A percentile compares a stretch with the other conserved stretches of the same genome.
phyloP scores from a whole-genome alignment of 768 basidiomycete species.

The Collybia sordida region DNA sequence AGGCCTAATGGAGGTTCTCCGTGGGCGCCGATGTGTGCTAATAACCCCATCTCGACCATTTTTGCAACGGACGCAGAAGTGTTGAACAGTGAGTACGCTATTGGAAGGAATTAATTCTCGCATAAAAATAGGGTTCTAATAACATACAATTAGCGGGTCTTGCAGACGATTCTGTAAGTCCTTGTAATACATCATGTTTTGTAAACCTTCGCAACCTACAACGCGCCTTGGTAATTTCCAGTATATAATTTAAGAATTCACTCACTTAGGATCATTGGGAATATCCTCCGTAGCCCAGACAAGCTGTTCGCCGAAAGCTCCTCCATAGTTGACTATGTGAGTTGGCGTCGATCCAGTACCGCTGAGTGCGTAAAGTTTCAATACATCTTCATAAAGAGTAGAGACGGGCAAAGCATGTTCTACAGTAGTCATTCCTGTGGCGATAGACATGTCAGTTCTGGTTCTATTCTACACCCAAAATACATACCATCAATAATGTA shows the following conservation, averaged over 20 bases:
- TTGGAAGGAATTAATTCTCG: constrained; percentile 4
- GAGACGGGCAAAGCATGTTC: constrained; percentile 72
- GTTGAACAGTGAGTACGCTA: constrained; percentile 68
- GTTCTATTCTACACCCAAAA: too few relatives aligned
- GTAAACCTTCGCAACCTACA: constrained; percentile 60
- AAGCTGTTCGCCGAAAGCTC: constrained; percentile 62
- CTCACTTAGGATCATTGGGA: constrained; percentile 68
- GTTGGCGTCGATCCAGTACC: constrained; percentile 76
- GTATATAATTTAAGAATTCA: neutral
- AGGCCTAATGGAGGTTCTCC: constrained; percentile 70
- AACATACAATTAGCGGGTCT: constrained; percentile 58
- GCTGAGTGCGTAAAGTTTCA: constrained; percentile 60
- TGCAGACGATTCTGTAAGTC: constrained; percentile 57
- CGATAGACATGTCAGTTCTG: too few relatives aligned
- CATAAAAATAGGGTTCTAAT: neutral
- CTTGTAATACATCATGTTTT: constrained; percentile 63
- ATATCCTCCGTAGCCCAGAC: constrained; percentile 68
- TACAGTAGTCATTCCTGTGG: constrained; percentile 70
- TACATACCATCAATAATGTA: constrained; percentile 70
- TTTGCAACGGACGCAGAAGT: constrained; percentile 66
- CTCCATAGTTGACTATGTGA: constrained; percentile 79
- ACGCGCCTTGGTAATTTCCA: neutral
- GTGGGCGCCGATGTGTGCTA: constrained; percentile 70
- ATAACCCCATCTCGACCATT: constrained; percentile 64
- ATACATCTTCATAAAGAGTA: constrained; percentile 62